Evolutionary conservation across 2,329 filamentous ascomycete genomes (phyloP).

Genomic region (Apiospora kogelbergensis): DNA sequence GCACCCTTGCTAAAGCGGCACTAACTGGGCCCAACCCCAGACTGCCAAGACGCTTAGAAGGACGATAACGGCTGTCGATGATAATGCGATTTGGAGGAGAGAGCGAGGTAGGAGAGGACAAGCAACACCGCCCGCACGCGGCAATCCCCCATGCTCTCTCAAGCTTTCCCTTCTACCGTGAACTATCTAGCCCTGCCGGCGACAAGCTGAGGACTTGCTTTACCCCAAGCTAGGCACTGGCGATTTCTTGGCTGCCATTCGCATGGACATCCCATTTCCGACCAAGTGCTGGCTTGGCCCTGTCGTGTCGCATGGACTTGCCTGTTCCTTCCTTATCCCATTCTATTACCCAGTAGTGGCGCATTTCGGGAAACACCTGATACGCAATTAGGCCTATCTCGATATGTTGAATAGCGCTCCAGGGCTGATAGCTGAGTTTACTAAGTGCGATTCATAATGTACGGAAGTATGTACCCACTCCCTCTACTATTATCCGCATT

Average conservation of each 20-base stretch:
- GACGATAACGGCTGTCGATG: constrained; percentile 4
- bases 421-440: constrained; percentile 1
- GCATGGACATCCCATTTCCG: constrained; percentile 10
- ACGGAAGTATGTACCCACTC: neutral
- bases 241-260: constrained; percentile 8
- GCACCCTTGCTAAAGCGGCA: neutral
- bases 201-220: neutral
- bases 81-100: neutral
- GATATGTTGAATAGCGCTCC: neutral
- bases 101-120: neutral
- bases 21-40: neutral
- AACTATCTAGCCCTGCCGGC: neutral
- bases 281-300: neutral
- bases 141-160: no score
- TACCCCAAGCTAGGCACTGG: neutral
- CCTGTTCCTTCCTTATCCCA: neutral
- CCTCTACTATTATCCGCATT: neutral
- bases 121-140: neutral
- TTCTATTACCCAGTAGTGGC: neutral
- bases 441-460: neutral
- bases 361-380: neutral
- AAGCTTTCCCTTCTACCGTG: neutral
- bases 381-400: neutral
- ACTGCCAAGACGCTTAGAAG: constrained; percentile 2
- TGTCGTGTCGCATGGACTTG: neutral